Evolutionary conservation across 1,139 yeast genomes (phyloP).

Genomic region (Casaregolazyma lundiana): DNA sequence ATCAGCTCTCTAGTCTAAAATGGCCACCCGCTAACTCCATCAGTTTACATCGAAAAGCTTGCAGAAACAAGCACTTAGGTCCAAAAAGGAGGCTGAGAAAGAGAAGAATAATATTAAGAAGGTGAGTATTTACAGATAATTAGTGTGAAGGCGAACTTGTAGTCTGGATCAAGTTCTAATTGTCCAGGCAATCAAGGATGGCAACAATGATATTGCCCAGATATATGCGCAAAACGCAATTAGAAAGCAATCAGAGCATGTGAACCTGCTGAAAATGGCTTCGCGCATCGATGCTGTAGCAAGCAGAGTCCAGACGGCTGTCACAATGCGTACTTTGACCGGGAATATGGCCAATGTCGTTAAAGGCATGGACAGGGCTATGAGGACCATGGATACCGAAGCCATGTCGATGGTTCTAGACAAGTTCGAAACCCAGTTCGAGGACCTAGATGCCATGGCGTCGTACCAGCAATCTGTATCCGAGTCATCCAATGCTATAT

Average conservation of each 20-base stretch:
- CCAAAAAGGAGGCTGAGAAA: slow-evolving; percentile 82
- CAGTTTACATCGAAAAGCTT: slow-evolving; percentile 91
- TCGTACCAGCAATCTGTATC: slow-evolving; percentile 92
- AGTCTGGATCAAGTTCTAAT: neutral
- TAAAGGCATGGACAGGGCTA: slow-evolving; percentile 92
- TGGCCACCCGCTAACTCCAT: neutral
- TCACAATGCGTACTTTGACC: slow-evolving; percentile 90
- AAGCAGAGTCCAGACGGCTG: slow-evolving; percentile 93
- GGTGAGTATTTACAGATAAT: slow-evolving; percentile 36
- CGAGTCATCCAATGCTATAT: slow-evolving; percentile 77
- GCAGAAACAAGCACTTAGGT: slow-evolving; percentile 81
- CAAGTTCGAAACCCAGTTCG: slow-evolving; percentile 92
- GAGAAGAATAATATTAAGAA: slow-evolving; percentile 90
- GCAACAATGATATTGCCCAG: slow-evolving; percentile 89
- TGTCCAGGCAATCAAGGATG: slow-evolving; percentile 64
- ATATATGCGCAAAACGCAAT: slow-evolving; percentile 95
- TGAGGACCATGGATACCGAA: slow-evolving; percentile 93
- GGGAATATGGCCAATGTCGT: slow-evolving; percentile 93
- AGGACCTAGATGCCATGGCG: slow-evolving; percentile 90
- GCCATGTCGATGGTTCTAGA: slow-evolving; percentile 90
- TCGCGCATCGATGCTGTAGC: slow-evolving; percentile 96
- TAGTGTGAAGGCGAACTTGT: too few relatives aligned
- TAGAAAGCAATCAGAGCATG: slow-evolving; percentile 81
- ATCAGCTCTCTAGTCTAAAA: neutral
- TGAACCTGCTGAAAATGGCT: slow-evolving; percentile 75